Conservation (phyloP, 2,329 filamentous ascomycete species). For the Botrytis galanthina region DNA sequence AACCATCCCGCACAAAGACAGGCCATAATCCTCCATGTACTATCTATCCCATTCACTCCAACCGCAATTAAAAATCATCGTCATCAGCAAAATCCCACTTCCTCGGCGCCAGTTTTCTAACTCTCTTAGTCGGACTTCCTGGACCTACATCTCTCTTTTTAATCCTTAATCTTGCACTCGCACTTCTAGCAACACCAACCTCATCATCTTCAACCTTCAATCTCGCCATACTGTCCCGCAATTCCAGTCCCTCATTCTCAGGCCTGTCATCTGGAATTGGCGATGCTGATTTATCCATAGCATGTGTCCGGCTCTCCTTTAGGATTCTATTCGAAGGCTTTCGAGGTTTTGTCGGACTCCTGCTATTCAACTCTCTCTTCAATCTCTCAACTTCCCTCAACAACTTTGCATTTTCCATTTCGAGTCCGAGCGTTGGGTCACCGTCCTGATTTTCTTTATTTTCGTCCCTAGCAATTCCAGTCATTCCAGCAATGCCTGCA, state of each 20-base stretch:
- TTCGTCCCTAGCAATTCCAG: slow-evolving; percentile 28
- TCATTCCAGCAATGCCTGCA: slow-evolving; percentile 25
- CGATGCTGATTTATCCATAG: slow-evolving; percentile 5
- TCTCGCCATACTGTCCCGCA: slow-evolving; percentile 6
- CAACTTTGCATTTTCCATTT: slow-evolving; percentile 69
- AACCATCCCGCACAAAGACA: not conserved
- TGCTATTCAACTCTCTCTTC: slow-evolving; percentile 59
- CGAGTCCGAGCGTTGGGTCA: slow-evolving; percentile 53
- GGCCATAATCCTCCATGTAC: not conserved
- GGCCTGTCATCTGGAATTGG: slow-evolving; percentile 14
- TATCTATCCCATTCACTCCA: not conserved
- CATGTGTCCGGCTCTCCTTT: slow-evolving; percentile 9
- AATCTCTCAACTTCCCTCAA: slow-evolving; percentile 62
- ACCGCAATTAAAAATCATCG: slow-evolving; percentile 27
- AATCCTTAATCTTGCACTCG: not conserved
- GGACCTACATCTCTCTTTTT: not conserved
- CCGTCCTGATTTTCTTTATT: slow-evolving; percentile 62
- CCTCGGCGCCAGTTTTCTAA: slow-evolving; percentile 34
- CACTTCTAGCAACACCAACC: not conserved
- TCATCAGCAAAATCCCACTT: slow-evolving; percentile 38
- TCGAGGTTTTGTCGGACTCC: slow-evolving; percentile 43
- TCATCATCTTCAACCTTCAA: slow-evolving; percentile 10
- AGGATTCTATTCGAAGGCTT: slow-evolving; percentile 9
- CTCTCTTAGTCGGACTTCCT: slow-evolving; percentile 33
- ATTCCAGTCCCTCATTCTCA: slow-evolving; percentile 20